phyloP scores from a whole-genome alignment of 73 alveolate species.

The Stentor roeselii region DNA sequence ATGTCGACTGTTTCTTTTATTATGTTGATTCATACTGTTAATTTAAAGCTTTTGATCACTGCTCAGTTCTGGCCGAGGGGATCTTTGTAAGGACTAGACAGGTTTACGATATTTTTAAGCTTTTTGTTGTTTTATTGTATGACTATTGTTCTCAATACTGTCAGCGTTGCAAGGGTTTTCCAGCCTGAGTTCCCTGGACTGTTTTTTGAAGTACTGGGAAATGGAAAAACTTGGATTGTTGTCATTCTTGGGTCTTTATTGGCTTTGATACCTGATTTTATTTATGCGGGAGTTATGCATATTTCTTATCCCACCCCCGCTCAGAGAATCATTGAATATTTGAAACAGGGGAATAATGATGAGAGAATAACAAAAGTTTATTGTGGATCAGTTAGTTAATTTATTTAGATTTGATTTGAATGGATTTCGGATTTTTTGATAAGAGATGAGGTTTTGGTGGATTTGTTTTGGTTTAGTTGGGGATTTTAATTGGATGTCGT shows the following conservation, averaged over 20 bases:
- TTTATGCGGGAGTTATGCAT: background rate
- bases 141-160: conserved; percentile 33
- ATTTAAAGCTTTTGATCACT: conserved; percentile 65
- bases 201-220: conserved; percentile 38
- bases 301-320: background rate
- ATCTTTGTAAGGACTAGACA: conserved; percentile 48
- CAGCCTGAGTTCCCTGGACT: conserved; percentile 52
- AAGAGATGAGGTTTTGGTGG: too few relatives aligned
- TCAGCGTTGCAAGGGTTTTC: conserved; percentile 39
- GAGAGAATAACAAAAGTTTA: too few relatives aligned
- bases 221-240: conserved; percentile 25
- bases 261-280: conserved; percentile 11
- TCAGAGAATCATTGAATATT: background rate
- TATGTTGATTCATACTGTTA: conserved; percentile 74
- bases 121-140: conserved; percentile 40
- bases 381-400: too few relatives aligned
- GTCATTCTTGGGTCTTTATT: background rate
- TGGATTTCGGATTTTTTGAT: too few relatives aligned
- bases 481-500: too few relatives aligned
- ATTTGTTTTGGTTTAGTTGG: too few relatives aligned
- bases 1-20: conserved; percentile 71
- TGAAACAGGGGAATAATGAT: too few relatives aligned
- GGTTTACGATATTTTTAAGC: conserved; percentile 31
- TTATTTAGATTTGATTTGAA: too few relatives aligned
- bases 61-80: conserved; percentile 65